These are phyloP conservation scores for Podospora conica DNA, from an alignment of 495 filamentous ascomycete species.

Conservation along the genomic window DNA sequence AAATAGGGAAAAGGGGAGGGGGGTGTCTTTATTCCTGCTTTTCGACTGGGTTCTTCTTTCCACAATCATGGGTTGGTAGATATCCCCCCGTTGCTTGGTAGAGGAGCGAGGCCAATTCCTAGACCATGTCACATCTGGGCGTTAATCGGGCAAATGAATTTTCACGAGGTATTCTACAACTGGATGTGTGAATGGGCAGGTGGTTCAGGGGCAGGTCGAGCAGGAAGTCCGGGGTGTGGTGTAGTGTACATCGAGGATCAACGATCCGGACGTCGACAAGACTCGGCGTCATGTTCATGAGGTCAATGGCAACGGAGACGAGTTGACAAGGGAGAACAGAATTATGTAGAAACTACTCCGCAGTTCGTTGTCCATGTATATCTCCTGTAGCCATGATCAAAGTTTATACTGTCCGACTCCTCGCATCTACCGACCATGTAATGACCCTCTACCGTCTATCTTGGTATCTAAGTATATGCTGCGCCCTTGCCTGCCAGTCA, in stretches of 20 bases:
- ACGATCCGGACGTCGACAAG: too few relatives aligned
- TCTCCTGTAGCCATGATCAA: neutral
- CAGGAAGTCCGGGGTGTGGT: neutral
- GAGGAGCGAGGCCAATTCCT: neutral
- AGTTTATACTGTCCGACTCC: too few relatives aligned
- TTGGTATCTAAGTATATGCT: too few relatives aligned
- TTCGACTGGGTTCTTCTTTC: neutral
- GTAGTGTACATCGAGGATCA: neutral
- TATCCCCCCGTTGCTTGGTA: neutral
- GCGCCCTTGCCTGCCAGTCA: too few relatives aligned
- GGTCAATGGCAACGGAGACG: neutral
- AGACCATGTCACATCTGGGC: neutral
- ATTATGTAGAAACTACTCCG: neutral
- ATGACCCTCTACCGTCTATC: too few relatives aligned
- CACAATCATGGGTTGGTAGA: neutral
- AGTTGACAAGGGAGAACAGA: neutral
- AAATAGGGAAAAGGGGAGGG: constrained; percentile 12
- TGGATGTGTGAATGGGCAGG: neutral
- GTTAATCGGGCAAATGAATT: neutral
- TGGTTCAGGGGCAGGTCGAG: neutral
- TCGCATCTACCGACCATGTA: too few relatives aligned
- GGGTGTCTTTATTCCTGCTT: neutral
- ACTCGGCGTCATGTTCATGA: neutral
- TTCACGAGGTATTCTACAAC: neutral
- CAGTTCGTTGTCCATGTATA: too few relatives aligned